phyloP scores from a whole-genome alignment of 1,139 yeast genomes.

The Scheffersomyces illinoinensis region DNA sequence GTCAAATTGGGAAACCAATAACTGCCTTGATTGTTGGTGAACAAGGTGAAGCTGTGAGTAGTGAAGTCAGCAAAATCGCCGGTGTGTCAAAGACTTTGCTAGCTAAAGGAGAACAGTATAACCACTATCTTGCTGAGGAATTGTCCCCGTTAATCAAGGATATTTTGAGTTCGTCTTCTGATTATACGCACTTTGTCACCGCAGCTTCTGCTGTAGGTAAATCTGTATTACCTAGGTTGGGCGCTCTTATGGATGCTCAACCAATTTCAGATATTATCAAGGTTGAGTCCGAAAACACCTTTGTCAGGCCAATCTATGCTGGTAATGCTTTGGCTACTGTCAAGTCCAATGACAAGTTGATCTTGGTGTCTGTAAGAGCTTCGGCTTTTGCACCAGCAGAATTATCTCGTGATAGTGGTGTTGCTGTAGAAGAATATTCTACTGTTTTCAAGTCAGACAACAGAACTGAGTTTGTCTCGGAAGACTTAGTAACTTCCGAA shows the following conservation, averaged over 20 bases:
- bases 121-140: slow-evolving; percentile 65
- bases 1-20: slow-evolving; percentile 60
- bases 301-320: slow-evolving; percentile 92
- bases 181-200: slow-evolving; percentile 69
- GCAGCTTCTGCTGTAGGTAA: slow-evolving; percentile 89
- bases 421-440: slow-evolving; percentile 54
- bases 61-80: slow-evolving; percentile 37
- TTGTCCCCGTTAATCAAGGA: slow-evolving; percentile 58
- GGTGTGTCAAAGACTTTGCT: slow-evolving; percentile 50
- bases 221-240: slow-evolving; percentile 81
- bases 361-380: slow-evolving; percentile 76
- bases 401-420: slow-evolving; percentile 31
- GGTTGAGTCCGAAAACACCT: slow-evolving; percentile 67
- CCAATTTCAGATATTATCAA: slow-evolving; percentile 81
- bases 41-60: slow-evolving; percentile 41
- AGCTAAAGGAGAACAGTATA: slow-evolving; percentile 49
- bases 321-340: slow-evolving; percentile 92
- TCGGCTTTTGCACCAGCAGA: slow-evolving; percentile 76
- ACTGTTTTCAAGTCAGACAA: slow-evolving; percentile 32
- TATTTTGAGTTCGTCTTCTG: slow-evolving; percentile 42
- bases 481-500: slow-evolving; percentile 71
- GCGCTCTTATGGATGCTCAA: slow-evolving; percentile 82
- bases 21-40: slow-evolving; percentile 64
- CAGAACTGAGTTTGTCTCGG: slow-evolving; percentile 63
- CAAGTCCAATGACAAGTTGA: slow-evolving; percentile 62